Percentiles rank a stretch among this genome's conserved stretches.
Evolutionary conservation across 2,329 filamentous ascomycete species (phyloP).

Genomic region (Botrytis galanthina): DNA sequence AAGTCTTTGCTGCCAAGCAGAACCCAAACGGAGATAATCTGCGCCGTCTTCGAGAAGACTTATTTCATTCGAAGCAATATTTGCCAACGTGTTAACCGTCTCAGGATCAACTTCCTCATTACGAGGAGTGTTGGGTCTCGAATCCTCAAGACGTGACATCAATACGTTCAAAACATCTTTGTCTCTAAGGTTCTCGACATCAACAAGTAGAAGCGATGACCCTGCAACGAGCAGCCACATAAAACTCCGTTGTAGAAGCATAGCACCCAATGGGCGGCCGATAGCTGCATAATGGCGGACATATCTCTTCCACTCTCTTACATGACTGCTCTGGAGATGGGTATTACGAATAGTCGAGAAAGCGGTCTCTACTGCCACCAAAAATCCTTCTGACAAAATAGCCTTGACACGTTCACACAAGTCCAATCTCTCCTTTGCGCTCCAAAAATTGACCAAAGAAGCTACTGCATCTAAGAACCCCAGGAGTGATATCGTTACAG

Average conservation of each 20-base stretch:
- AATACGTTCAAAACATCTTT: slow-evolving; percentile 72
- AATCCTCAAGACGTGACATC: slow-evolving; percentile 49
- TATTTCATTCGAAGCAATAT: slow-evolving; percentile 78
- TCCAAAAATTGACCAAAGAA: slow-evolving; percentile 78
- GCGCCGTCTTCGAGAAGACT: slow-evolving; percentile 82
- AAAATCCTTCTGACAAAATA: slow-evolving; percentile 78
- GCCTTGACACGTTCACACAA: slow-evolving; percentile 69
- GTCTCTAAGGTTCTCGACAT: slow-evolving; percentile 56
- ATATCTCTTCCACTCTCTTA: slow-evolving; percentile 86
- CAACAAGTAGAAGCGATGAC: slow-evolving; percentile 69
- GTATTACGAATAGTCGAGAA: slow-evolving; percentile 87
- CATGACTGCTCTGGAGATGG: slow-evolving; percentile 59
- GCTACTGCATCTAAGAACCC: slow-evolving; percentile 86
- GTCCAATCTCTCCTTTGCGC: slow-evolving; percentile 65
- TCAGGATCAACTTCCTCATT: slow-evolving; percentile 51
- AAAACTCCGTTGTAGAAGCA: slow-evolving; percentile 86
- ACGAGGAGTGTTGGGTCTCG: slow-evolving; percentile 44
- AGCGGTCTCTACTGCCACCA: slow-evolving; percentile 83
- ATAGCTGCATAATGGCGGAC: slow-evolving; percentile 76
- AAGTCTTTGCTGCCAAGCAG: slow-evolving; percentile 80
- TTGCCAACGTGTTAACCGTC: slow-evolving; percentile 63
- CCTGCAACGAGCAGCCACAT: slow-evolving; percentile 79
- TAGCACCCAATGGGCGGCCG: slow-evolving; percentile 81
- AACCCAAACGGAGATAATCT: slow-evolving; percentile 85
- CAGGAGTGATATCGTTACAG: slow-evolving; percentile 78